Conservation (phyloP, 2,329 filamentous ascomycete genomes). For the Ophiostoma ips region DNA sequence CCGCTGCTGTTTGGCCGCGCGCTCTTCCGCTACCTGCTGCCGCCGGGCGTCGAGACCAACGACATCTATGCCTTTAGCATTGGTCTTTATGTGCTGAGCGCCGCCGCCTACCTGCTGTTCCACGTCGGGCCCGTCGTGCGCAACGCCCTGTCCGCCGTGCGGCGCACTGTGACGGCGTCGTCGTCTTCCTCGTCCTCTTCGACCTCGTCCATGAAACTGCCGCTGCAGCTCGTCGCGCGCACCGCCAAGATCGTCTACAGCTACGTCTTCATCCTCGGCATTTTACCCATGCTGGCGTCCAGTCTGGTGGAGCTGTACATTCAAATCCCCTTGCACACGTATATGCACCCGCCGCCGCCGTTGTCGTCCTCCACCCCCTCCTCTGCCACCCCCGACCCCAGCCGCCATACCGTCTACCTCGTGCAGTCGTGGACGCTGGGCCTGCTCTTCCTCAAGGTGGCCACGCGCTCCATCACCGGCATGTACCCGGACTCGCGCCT, state of each 20-base stretch:
- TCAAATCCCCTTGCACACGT: slow-evolving; percentile 73
- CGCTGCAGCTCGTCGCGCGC: slow-evolving; percentile 12
- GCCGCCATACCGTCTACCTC: slow-evolving; percentile 62
- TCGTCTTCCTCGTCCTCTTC: not conserved
- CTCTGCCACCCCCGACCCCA: not conserved
- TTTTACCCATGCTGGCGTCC: slow-evolving; percentile 70
- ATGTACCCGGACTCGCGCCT: slow-evolving; percentile 56
- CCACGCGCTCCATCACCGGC: slow-evolving; percentile 52
- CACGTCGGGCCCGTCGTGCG: slow-evolving; percentile 30
- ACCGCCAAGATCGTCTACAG: slow-evolving; percentile 41
- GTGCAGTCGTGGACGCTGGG: slow-evolving; percentile 92
- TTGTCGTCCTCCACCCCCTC: no score
- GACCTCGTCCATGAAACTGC: not conserved
- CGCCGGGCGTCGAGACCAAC: slow-evolving; percentile 62
- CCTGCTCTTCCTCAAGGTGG: slow-evolving; percentile 76
- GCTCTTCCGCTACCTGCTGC: slow-evolving; percentile 61
- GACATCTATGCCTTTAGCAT: slow-evolving; percentile 94
- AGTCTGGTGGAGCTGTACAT: slow-evolving; percentile 78
- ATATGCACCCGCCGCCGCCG: slow-evolving; percentile 35
- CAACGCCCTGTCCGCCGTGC: slow-evolving; percentile 13
- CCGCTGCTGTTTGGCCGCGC: slow-evolving; percentile 74
- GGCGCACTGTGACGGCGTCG: slow-evolving; percentile 15
- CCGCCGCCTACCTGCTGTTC: slow-evolving; percentile 45
- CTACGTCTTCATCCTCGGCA: slow-evolving; percentile 57
- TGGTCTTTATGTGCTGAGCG: slow-evolving; percentile 69